These are phyloP conservation scores for Yarrowia porcina DNA, from an alignment of 805 yeast species.

Conservation along the genomic window DNA sequence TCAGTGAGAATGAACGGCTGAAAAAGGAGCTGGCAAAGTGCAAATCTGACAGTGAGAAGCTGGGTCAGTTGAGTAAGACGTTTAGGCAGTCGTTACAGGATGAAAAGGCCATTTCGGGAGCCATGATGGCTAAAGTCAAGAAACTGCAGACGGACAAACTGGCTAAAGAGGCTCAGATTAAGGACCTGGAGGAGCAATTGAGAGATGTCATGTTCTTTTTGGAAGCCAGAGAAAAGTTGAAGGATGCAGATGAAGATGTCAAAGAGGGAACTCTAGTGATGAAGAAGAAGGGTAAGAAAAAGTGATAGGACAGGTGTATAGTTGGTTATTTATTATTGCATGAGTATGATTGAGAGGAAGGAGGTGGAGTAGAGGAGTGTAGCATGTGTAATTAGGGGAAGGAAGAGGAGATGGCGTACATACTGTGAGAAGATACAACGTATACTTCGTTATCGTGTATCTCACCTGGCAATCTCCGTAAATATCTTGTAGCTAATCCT, in stretches of 20 bases:
- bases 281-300: constrained; percentile 2
- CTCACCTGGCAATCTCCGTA: no score
- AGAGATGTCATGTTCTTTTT: constrained; percentile 77
- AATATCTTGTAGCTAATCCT: no score
- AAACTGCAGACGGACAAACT: constrained; percentile 35
- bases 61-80: constrained; percentile 33
- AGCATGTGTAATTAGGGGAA: no score
- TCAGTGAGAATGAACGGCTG: background rate
- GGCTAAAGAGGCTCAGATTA: constrained; percentile 28
- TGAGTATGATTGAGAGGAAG: background rate
- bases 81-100: constrained; percentile 44
- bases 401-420: no score
- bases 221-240: constrained; percentile 68
- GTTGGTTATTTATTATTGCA: no score
- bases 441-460: no score
- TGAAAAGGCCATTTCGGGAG: constrained; percentile 47
- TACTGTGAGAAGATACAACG: no score
- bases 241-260: constrained; percentile 67
- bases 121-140: constrained; percentile 44
- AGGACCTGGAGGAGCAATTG: constrained; percentile 37
- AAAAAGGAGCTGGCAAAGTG: background rate
- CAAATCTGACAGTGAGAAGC: constrained; percentile 28
- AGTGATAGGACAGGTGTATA: background rate
- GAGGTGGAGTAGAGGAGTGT: no score
- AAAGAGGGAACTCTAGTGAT: constrained; percentile 53